Evolutionary conservation across 208 protist species (phyloP).

Genomic region (Trypanosoma cruzi): DNA sequence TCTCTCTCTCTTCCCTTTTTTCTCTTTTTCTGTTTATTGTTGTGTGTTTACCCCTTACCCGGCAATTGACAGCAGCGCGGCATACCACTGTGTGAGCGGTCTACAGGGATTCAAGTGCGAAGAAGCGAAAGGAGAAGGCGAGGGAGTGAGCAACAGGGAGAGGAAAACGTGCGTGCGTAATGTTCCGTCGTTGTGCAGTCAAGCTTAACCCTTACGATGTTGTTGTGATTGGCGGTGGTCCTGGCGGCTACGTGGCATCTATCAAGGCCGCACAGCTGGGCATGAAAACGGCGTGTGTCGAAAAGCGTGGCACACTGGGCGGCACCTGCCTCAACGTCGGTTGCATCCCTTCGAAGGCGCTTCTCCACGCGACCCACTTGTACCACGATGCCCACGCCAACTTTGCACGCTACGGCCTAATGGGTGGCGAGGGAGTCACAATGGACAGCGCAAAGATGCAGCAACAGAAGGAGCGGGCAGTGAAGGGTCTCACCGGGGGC

Average conservation of each 20-base stretch:
- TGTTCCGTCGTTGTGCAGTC: conserved; percentile 64
- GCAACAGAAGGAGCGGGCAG: conserved; percentile 95
- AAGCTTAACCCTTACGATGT: conserved; percentile 92
- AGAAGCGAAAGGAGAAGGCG: background rate
- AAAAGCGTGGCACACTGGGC: conserved; percentile 98
- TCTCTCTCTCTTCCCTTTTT: background rate
- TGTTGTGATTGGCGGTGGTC: conserved; percentile 99
- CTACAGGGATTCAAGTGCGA: background rate
- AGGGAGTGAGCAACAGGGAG: background rate
- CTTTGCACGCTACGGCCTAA: conserved; percentile 94
- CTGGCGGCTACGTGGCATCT: conserved; percentile 99
- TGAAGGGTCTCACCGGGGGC: conserved; percentile 95
- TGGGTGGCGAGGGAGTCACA: conserved; percentile 79
- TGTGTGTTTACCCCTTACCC: background rate
- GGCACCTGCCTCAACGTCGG: conserved; percentile 99
- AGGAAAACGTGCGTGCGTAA: conserved; percentile 17
- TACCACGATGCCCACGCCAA: conserved; percentile 96
- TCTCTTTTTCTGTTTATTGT: conserved; percentile 6
- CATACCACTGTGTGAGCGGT: background rate
- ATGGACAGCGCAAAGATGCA: conserved; percentile 97
- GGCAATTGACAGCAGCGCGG: background rate
- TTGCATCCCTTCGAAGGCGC: conserved; percentile 99
- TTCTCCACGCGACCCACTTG: conserved; percentile 98
- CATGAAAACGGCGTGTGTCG: conserved; percentile 98
- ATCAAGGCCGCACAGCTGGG: conserved; percentile 99